Conservation (phyloP, 1,284 basidiomycete species). For the Marasmius fiardii region DNA sequence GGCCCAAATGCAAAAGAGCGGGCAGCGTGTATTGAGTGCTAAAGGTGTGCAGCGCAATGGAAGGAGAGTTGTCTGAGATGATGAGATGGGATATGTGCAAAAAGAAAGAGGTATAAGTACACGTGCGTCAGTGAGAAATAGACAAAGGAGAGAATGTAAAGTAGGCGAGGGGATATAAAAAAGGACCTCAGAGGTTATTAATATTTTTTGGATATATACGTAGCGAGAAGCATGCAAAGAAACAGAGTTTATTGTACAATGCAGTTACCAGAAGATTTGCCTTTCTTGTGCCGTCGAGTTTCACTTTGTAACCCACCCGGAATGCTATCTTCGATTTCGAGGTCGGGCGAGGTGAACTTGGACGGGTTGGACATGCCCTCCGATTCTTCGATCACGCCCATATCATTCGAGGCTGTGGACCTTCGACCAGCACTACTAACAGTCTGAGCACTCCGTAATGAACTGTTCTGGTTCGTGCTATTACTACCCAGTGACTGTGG, state of each 20-base stretch:
- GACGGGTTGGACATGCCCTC: constrained; percentile 23
- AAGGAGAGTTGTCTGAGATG: not conserved
- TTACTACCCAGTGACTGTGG: constrained; percentile 49
- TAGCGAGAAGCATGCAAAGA: constrained; percentile 6
- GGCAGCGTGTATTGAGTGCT: not conserved
- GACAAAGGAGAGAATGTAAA: constrained; percentile 1
- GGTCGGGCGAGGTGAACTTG: constrained; percentile 22
- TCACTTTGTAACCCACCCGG: constrained; percentile 33
- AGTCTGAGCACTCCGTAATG: constrained; percentile 42
- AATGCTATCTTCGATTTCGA: constrained; percentile 20
- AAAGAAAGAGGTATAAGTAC: constrained; percentile 5
- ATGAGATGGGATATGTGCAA: not conserved
- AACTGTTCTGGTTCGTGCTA: constrained; percentile 44
- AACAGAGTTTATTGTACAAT: constrained; percentile 34
- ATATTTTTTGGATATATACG: constrained; percentile 6
- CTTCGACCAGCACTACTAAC: constrained; percentile 23
- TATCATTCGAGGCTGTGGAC: constrained; percentile 24
- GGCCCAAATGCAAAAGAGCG: not conserved
- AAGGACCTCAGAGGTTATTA: not conserved
- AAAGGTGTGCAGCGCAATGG: not conserved
- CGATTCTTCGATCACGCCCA: constrained; percentile 16
- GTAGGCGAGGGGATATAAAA: not conserved
- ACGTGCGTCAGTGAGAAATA: constrained; percentile 5
- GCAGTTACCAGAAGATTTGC: constrained; percentile 37
- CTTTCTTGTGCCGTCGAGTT: constrained; percentile 36